A percentile compares a stretch with the other conserved stretches of the same genome.
Evolutionary conservation across 2,329 filamentous ascomycete species (phyloP).

Genomic region (Aspergillus amoenus): DNA sequence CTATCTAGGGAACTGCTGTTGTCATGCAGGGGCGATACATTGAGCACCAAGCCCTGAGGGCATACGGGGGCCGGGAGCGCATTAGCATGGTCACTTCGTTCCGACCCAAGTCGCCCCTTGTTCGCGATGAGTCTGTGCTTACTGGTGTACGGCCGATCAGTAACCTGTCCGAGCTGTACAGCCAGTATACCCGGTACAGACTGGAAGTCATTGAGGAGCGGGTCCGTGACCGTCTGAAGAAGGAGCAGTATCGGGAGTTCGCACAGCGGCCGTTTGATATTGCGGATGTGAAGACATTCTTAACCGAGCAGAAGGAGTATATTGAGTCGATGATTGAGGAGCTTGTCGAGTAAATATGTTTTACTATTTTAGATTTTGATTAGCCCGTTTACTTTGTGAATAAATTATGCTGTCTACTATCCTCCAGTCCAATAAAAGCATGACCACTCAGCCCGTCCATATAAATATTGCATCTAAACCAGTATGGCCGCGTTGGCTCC

Average conservation of each 20-base stretch:
- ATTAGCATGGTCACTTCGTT: constrained; percentile 68
- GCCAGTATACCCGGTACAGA: constrained; percentile 62
- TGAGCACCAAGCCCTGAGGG: constrained; percentile 61
- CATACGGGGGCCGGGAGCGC: constrained; percentile 59
- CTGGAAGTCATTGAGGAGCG: constrained; percentile 63
- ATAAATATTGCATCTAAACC: no score
- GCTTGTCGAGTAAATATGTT: background rate
- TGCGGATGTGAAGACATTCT: constrained; percentile 7
- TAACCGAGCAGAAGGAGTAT: constrained; percentile 12
- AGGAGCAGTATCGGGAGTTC: constrained; percentile 32
- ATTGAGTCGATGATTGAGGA: constrained; percentile 4
- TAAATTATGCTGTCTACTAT: no score
- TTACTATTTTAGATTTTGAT: no score
- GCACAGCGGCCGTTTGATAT: constrained; percentile 30
- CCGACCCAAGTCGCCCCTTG: constrained; percentile 55
- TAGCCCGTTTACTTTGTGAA: no score
- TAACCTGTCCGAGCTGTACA: constrained; percentile 58
- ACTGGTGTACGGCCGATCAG: constrained; percentile 61
- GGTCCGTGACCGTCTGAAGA: constrained; percentile 31
- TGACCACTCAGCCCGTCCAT: no score
- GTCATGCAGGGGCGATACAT: constrained; percentile 69
- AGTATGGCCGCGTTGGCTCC: no score
- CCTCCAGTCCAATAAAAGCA: no score
- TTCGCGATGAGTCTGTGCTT: constrained; percentile 61
- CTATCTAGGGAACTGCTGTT: constrained; percentile 57